A percentile compares a stretch with the other conserved stretches of the same genome.
Evolutionary conservation across 2,329 filamentous ascomycete genomes (phyloP).

Genomic region (Pyricularia pennisetigena): DNA sequence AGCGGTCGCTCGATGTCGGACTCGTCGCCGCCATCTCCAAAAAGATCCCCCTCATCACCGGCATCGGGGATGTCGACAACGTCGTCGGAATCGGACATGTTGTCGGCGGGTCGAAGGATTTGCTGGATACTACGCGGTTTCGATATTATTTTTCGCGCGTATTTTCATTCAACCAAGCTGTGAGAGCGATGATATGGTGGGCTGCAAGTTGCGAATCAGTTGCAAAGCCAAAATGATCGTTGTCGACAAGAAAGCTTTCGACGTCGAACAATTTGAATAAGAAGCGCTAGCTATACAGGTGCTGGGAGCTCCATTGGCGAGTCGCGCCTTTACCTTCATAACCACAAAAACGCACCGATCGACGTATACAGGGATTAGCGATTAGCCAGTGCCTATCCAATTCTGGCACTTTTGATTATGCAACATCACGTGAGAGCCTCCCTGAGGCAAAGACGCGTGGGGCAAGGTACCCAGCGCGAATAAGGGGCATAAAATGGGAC

Average conservation of each 20-base stretch:
- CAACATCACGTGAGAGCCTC: background rate
- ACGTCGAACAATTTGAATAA: background rate
- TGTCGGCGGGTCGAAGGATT: conserved; percentile 17
- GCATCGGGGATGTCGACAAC: conserved; percentile 36
- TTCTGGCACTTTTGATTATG: background rate
- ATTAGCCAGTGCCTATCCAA: too few relatives aligned
- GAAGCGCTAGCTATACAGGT: background rate
- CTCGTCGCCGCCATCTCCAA: conserved; percentile 51
- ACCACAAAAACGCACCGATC: background rate
- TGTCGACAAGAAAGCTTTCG: background rate
- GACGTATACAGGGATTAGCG: background rate
- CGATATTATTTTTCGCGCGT: background rate
- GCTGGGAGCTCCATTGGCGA: background rate
- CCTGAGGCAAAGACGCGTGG: background rate
- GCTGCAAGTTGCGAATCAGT: background rate
- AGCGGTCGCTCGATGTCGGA: conserved; percentile 53
- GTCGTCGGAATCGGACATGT: conserved; percentile 47
- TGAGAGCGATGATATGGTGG: background rate
- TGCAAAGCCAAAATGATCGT: background rate
- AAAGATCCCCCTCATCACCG: conserved; percentile 48
- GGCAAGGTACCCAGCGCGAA: background rate
- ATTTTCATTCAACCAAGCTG: background rate
- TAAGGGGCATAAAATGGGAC: background rate
- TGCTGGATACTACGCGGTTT: conserved; percentile 14
- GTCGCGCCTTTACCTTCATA: background rate